Evolutionary conservation across 1,284 basidiomycete genomes (phyloP), one percentile per base, ranked within the genome.

Genomic region (Afroboletus lepidellus): DNA sequence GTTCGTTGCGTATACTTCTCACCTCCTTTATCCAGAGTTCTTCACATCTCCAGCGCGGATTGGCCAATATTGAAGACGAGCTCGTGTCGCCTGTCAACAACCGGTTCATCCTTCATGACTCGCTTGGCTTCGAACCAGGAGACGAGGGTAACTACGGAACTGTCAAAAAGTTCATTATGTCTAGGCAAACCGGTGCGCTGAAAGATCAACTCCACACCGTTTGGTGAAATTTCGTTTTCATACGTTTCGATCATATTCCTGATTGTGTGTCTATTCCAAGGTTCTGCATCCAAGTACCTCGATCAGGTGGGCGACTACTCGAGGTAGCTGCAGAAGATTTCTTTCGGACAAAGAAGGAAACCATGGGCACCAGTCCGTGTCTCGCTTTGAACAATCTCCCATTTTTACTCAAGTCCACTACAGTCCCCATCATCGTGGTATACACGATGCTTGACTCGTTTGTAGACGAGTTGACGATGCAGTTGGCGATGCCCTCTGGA

Each of bases 61-160:
- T 15, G 9, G 46, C 50, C 29, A 5, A 48, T 6, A 51, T 51
- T 4, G n/a, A 49, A 5, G 39, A 16, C 8, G 51, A 29, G n/a
- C 51, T 52, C 4, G 23, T 25, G 18, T 52, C 51, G 25, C 13
- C 34, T 16, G 48, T 27, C 33, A 43, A 50, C 20, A 5, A 42
- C 18, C 46, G 47, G 11, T 41, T 50, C 23, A 50, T 50, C 23
- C 51, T 52, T 34, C 51, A 52, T 27, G 46, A 51, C 18, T 51
- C 50, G 16, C 12, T 36, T 13, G 50, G 46, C 13, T 50, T 52
- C 20, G 41, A 50, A 27, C n/a, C 46, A 8, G 46, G 46, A 18
- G 50, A 52, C 3, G n/a, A 36, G 13, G 39, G 8, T 6, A 50
- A 52, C 9, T 52, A 42, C n/a, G 8, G 38, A 0, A 52, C 27